Percentiles rank a stretch among this genome's conserved stretches.
phyloP scores from a whole-genome alignment of 805 yeast genomes.

The Blastobotrys muscicola region DNA sequence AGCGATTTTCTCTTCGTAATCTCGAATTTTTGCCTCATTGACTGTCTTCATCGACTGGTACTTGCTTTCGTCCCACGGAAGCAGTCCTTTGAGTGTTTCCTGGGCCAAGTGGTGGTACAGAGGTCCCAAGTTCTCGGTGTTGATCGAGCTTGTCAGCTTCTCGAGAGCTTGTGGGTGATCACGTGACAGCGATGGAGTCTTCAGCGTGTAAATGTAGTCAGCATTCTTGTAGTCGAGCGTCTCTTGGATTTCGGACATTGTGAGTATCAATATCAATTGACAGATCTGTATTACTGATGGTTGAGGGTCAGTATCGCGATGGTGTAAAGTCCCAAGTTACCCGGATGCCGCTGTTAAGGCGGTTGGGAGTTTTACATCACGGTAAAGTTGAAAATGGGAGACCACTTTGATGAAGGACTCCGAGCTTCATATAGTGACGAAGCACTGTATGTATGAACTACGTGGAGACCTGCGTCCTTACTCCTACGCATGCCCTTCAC shows the following conservation, averaged over 20 bases:
- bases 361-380: too few relatives aligned
- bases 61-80: slow-evolving; percentile 52
- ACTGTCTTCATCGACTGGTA: slow-evolving; percentile 41
- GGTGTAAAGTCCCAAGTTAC: too few relatives aligned
- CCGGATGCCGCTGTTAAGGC: too few relatives aligned
- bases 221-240: slow-evolving; percentile 77
- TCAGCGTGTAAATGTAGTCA: slow-evolving; percentile 64
- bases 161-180: slow-evolving; percentile 36
- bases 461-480: too few relatives aligned
- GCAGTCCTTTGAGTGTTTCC: slow-evolving; percentile 29
- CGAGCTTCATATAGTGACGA: too few relatives aligned
- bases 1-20: slow-evolving; percentile 36
- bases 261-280: too few relatives aligned
- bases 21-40: slow-evolving; percentile 48
- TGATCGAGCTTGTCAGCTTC: slow-evolving; percentile 46
- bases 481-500: too few relatives aligned
- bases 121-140: slow-evolving; percentile 63
- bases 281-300: too few relatives aligned
- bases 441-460: too few relatives aligned
- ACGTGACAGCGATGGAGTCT: slow-evolving; percentile 30
- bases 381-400: too few relatives aligned
- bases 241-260: slow-evolving; percentile 4
- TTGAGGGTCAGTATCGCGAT: too few relatives aligned
- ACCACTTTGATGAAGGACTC: too few relatives aligned
- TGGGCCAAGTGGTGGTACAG: slow-evolving; percentile 62